Conservation (phyloP, 257 asterid genomes). For the Forsythia suspensa region DNA sequence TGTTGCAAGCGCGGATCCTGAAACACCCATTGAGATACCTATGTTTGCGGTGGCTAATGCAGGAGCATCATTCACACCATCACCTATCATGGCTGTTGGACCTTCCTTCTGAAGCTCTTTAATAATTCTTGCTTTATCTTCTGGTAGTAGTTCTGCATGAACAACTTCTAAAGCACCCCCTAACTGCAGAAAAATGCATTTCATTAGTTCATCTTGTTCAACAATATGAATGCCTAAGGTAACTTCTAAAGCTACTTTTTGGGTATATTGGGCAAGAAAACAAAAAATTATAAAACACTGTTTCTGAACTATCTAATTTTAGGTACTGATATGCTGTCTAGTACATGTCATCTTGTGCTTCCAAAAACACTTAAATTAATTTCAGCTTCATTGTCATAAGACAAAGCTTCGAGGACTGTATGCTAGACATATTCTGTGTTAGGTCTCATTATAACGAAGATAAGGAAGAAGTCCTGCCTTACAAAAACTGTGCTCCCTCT, state of each 20-base stretch:
- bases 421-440: not conserved
- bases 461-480: not conserved
- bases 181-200: conserved; percentile 35
- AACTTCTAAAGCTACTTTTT: no score
- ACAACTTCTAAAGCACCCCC: conserved; percentile 55
- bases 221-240: not conserved
- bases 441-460: not conserved
- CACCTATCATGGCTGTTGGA: conserved; percentile 82
- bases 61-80: conserved; percentile 85
- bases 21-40: conserved; percentile 90
- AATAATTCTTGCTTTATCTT: conserved; percentile 58
- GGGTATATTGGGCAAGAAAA: no score
- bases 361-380: not conserved
- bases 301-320: not conserved
- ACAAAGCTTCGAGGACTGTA: not conserved
- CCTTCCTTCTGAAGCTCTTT: conserved; percentile 61
- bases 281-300: no score
- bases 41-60: conserved; percentile 80
- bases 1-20: conserved; percentile 81
- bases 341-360: not conserved
- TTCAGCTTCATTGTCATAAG: not conserved
- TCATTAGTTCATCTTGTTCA: not conserved
- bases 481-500: no score
- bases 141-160: conserved; percentile 76
- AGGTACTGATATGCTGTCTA: not conserved